Base-by-base conservation (phyloP, 805 yeast genomes). In the Saturnispora sanitii region DNA sequence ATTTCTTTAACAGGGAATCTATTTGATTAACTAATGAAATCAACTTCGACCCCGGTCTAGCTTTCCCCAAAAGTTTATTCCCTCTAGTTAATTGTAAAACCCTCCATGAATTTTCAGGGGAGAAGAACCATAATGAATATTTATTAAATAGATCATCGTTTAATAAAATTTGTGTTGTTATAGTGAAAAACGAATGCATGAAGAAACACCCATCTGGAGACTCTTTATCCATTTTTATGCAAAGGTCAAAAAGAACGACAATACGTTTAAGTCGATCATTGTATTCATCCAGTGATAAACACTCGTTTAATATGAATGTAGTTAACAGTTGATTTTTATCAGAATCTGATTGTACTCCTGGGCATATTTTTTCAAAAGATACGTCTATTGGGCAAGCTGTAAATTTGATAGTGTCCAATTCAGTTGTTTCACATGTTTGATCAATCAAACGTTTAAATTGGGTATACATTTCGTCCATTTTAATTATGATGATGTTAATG, bases 41-140 rank as follows among this genome's bases (percentile, higher is more conserved):
- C 6, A 60, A 42, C 16, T 53, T 51, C 8, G 61, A 52, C 3
- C 65, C 65, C 8, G 64, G 61, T 44, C 56, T 56, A 8, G 45
- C 42, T 34, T 56, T 60, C 15, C 64, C 64, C 8, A 50, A 46
- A 4, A 59, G 43, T 6, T 41, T 44, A 42, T 57, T 56, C 28
- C 48, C 39, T 6, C 48, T 43, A 0, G 62, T 54, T 5, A 60
- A 37, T 6, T 42, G 40, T 12, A 49, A 33, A 28, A 55, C 26
- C 43, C 64, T 49, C 1, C 2, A 13, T 9, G 11, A 40, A 37
- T 21, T 35, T 9, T 2, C 34, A 9, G n/a, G 34, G 15, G 18
- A 55, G 47, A 23, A 60, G 47, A 1, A 45, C 39, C 6, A 52
- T 46, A 2, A 54, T 49, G 39, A 55, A 51, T 19, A 39, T 16